These are phyloP conservation scores for Dimocarpus longan DNA, from an alignment of 345 rosid species.

Conservation along the genomic window DNA sequence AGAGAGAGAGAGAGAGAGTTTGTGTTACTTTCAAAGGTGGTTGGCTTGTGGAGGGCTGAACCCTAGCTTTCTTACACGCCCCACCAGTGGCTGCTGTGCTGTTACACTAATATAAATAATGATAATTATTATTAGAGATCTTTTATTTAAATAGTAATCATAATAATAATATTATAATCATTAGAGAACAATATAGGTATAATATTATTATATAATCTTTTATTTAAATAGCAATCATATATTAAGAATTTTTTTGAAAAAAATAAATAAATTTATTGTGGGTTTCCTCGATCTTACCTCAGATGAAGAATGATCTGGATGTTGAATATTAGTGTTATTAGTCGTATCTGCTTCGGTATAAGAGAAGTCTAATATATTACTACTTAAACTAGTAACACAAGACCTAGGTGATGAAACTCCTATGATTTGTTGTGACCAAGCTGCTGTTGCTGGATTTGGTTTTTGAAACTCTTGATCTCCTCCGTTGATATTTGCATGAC, in stretches of 20 bases:
- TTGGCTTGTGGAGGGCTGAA: conserved; percentile 43
- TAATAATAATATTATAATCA: no score
- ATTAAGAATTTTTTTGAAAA: no score
- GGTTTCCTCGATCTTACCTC: conserved; percentile 33
- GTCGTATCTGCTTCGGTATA: conserved; percentile 26
- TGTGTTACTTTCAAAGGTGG: conserved; percentile 40
- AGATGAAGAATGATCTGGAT: conserved; percentile 42
- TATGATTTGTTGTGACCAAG: conserved; percentile 34
- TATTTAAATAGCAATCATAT: no score
- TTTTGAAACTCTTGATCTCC: conserved; percentile 35
- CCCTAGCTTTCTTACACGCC: conserved; percentile 54
- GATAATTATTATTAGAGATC: no score
- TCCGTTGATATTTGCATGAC: conserved; percentile 16
- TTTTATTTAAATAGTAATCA: no score
- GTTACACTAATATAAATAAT: conserved; percentile 35
- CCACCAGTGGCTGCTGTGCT: conserved; percentile 43
- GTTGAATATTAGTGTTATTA: conserved; percentile 14
- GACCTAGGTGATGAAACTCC: conserved; percentile 51
- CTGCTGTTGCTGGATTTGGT: not conserved
- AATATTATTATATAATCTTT: not conserved
- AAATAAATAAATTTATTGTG: not conserved
- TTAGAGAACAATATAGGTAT: not conserved
- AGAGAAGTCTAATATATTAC: conserved; percentile 45
- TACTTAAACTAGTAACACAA: conserved; percentile 41
- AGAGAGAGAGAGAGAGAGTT: conserved; percentile 14